Evolutionary conservation across 2,329 filamentous ascomycete genomes (phyloP), one percentile per base, ranked within the genome.

Genomic region (Pseudogymnoascus sp.): DNA sequence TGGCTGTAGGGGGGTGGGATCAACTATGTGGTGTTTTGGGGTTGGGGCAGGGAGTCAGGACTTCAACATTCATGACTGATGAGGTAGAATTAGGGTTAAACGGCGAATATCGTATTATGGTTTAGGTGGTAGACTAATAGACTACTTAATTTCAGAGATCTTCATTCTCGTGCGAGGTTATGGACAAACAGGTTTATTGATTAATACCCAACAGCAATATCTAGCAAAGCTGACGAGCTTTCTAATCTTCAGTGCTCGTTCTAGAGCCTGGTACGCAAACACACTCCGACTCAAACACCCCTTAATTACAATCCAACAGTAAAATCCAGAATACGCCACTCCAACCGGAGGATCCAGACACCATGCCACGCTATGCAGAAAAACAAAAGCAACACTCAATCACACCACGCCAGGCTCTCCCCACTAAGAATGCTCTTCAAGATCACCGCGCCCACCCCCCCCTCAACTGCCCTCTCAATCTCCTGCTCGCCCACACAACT

Each of bases 401-500:
- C 50, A 56, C 50, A 56, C 50, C 50, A 56, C 25, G 50, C 50
- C 50, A 56, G 10, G 5, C 50, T 56, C 50, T 56, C 50, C 83
- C 85, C 72, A 68, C 79, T 83, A 70, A 88, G 69, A 68, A 88
- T 87, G 71, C 80, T 84, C 70, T 75, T 80, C 70, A 88, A 71
- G 67, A 88, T 88, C 42, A 83, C 83, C 4, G 79, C 79, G 1
- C 84, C 85, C 3, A 84, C 73, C 10, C 61, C 61, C 6, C 86
- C 84, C 21, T 87, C 84, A 42, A 91, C 83, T 62, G 89, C 86
- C 63, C 82, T 82, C 68, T 87, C 84, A 67, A 96, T 82, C 76
- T 96, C 92, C 70, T 84, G 88, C 71, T 91, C 87, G n/a, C 86
- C 86, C 18, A 92, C 88, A 71, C 85, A 90, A 75, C 90, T 92